These are phyloP conservation scores for Cytospora leucostoma DNA, from an alignment of 2,329 filamentous ascomycete species.

Conservation along the genomic window DNA sequence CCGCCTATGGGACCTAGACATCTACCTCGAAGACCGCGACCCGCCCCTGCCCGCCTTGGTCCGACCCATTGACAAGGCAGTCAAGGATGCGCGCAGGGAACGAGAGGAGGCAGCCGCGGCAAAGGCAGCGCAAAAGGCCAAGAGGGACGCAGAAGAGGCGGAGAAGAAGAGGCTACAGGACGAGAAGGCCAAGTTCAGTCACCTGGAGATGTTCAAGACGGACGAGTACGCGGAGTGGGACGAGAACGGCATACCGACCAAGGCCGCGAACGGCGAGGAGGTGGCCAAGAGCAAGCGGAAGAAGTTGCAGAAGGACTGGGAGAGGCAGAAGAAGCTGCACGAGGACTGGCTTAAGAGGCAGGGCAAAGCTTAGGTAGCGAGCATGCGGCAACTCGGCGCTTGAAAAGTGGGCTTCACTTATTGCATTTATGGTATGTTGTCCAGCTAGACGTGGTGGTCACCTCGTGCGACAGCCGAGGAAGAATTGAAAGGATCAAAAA, in stretches of 20 bases:
- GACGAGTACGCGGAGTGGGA: slow-evolving; percentile 63
- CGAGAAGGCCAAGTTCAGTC: slow-evolving; percentile 36
- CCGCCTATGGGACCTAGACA: slow-evolving; percentile 64
- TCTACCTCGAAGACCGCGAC: slow-evolving; percentile 70
- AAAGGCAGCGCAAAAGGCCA: slow-evolving; percentile 45
- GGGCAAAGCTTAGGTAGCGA: slow-evolving; percentile 10
- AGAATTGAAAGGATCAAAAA: background rate
- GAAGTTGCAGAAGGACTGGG: slow-evolving; percentile 71
- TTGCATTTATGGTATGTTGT: background rate
- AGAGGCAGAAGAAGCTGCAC: slow-evolving; percentile 68
- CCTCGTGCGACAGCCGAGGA: background rate
- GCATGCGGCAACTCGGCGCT: background rate
- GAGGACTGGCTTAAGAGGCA: slow-evolving; percentile 47
- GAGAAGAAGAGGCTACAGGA: slow-evolving; percentile 45
- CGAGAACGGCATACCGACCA: slow-evolving; percentile 62
- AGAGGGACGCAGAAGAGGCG: slow-evolving; percentile 38
- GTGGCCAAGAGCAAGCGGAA: slow-evolving; percentile 66
- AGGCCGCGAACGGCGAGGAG: slow-evolving; percentile 62
- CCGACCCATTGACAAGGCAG: slow-evolving; percentile 61
- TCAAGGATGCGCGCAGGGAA: slow-evolving; percentile 56
- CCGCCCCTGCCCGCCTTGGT: slow-evolving; percentile 58
- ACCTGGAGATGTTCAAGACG: slow-evolving; percentile 39
- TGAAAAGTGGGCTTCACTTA: background rate
- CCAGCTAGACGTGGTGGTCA: background rate
- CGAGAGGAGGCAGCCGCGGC: slow-evolving; percentile 54